Evolutionary conservation across 2,329 filamentous ascomycete genomes (phyloP).

Genomic region (Alternaria longipes): DNA sequence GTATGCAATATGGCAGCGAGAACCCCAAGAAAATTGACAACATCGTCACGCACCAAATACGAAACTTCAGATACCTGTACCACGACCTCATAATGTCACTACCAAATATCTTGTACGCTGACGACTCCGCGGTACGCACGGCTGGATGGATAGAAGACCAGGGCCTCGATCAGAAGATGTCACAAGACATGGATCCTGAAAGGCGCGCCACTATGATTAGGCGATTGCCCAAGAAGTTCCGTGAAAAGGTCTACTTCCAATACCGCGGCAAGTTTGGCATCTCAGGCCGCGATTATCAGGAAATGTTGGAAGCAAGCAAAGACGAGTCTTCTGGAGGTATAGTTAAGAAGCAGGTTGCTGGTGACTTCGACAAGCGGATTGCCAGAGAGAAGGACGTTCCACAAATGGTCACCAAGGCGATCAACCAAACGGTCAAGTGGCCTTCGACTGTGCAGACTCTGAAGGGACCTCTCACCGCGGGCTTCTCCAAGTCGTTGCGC

Average conservation of each 20-base stretch:
- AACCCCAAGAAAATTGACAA: slow-evolving; percentile 92
- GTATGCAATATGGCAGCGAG: slow-evolving; percentile 90
- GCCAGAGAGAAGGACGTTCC: slow-evolving; percentile 76
- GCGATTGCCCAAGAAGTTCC: slow-evolving; percentile 84
- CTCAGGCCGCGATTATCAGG: slow-evolving; percentile 81
- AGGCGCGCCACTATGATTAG: slow-evolving; percentile 97
- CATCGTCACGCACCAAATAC: slow-evolving; percentile 90
- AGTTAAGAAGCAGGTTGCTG: slow-evolving; percentile 78
- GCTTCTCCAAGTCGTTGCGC: slow-evolving; percentile 71
- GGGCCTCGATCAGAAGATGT: slow-evolving; percentile 69
- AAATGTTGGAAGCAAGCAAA: slow-evolving; percentile 79
- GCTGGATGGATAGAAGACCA: slow-evolving; percentile 70
- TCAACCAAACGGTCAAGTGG: slow-evolving; percentile 90
- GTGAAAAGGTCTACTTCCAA: slow-evolving; percentile 89
- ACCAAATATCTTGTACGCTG: slow-evolving; percentile 84
- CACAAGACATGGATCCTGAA: slow-evolving; percentile 91
- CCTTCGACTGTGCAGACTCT: slow-evolving; percentile 87
- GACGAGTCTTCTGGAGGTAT: slow-evolving; percentile 70
- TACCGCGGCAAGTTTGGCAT: slow-evolving; percentile 93
- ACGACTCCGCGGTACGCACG: slow-evolving; percentile 64
- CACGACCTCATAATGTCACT: slow-evolving; percentile 87
- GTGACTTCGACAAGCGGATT: slow-evolving; percentile 86
- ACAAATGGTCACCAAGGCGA: slow-evolving; percentile 75
- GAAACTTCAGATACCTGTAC: slow-evolving; percentile 91
- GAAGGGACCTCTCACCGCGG: slow-evolving; percentile 84